Conservation (phyloP, 352 stramenopile species). For the Peronospora destructor region DNA sequence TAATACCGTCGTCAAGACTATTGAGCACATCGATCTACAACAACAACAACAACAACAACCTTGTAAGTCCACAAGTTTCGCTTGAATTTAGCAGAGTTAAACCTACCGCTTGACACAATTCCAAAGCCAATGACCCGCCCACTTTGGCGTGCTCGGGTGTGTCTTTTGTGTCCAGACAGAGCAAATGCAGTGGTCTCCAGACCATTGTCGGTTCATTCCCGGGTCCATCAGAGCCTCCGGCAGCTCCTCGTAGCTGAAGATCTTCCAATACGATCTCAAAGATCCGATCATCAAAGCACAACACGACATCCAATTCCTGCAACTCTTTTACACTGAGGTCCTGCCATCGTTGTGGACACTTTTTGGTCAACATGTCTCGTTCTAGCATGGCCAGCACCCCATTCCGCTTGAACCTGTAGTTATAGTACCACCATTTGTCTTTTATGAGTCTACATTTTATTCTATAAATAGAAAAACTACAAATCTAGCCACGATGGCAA, state of each 20-base stretch:
- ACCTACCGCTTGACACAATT: conserved; percentile 60
- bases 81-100: neutral
- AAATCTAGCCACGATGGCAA: neutral
- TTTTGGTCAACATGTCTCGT: conserved; percentile 83
- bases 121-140: conserved; percentile 66
- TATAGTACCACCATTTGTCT: conserved; percentile 1
- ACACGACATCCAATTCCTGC: conserved; percentile 69
- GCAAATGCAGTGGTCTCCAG: conserved; percentile 68
- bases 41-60: neutral
- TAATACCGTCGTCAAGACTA: conserved; percentile 43
- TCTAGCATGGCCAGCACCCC: conserved; percentile 84
- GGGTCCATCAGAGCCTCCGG: conserved; percentile 12
- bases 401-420: conserved; percentile 64
- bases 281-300: conserved; percentile 89
- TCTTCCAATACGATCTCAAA: conserved; percentile 85
- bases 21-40: conserved; percentile 46
- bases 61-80: neutral
- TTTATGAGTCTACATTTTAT: neutral
- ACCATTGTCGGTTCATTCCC: conserved; percentile 35
- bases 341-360: conserved; percentile 80
- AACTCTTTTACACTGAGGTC: conserved; percentile 70
- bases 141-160: conserved; percentile 82
- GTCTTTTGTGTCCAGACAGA: conserved; percentile 86
- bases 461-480: neutral
- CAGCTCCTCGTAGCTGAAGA: conserved; percentile 49